Conservation (phyloP, 345 rosid species). For the Citrus sinensis region DNA sequence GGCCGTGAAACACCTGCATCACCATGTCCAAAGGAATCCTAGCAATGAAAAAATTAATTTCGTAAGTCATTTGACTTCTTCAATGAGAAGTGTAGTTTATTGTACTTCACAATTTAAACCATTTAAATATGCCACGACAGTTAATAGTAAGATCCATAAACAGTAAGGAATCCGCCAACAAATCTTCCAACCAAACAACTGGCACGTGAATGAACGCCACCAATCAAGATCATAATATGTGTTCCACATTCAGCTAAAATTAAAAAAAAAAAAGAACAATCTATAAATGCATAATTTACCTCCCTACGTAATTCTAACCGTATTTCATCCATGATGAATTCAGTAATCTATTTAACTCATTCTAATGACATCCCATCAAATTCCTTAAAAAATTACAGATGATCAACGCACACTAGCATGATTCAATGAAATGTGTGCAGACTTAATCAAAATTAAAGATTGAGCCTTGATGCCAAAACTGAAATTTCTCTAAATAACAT, state of each 20-base stretch:
- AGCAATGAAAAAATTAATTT: background rate
- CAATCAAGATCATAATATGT: background rate
- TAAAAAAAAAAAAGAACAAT: background rate
- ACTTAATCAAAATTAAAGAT: background rate
- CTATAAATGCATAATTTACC: background rate
- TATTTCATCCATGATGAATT: background rate
- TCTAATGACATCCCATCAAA: background rate
- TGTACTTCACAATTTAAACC: background rate
- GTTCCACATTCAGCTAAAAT: background rate
- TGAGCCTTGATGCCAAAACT: background rate
- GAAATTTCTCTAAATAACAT: background rate
- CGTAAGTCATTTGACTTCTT: background rate
- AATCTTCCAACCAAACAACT: background rate
- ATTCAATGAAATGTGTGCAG: background rate
- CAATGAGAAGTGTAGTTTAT: background rate
- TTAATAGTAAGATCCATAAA: background rate
- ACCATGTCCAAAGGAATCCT: conserved; percentile 52
- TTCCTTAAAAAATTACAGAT: background rate
- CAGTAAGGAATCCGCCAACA: background rate
- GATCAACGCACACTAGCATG: background rate
- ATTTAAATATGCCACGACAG: background rate
- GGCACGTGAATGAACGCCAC: background rate
- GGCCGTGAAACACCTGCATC: conserved; percentile 40
- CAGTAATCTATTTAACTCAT: background rate
- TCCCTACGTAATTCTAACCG: background rate